A percentile compares a stretch with the other conserved stretches of the same genome.
These are phyloP conservation scores for Metschnikowia amazonensis DNA, from an alignment of 805 yeast genomes.

Conservation along the genomic window DNA sequence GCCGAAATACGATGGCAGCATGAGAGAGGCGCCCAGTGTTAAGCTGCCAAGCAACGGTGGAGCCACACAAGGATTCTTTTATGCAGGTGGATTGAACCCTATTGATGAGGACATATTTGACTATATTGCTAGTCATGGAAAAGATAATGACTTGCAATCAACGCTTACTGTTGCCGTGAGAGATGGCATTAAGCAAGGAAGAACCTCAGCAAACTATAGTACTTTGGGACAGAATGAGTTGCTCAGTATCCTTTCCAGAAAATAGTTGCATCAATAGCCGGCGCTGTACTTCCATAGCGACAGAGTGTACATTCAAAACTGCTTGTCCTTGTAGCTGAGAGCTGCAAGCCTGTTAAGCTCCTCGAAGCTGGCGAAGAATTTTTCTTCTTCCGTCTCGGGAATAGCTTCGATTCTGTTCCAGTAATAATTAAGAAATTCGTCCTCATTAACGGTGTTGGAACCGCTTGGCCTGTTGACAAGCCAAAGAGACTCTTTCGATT, in stretches of 20 bases:
- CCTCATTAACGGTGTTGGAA: conserved; percentile 33
- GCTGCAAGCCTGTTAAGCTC: conserved; percentile 55
- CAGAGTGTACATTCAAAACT: conserved; percentile 21
- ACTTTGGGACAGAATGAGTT: conserved; percentile 70
- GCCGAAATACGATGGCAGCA: neutral
- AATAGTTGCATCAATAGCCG: neutral
- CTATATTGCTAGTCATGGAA: conserved; percentile 42
- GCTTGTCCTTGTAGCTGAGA: conserved; percentile 48
- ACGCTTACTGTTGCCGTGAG: conserved; percentile 56
- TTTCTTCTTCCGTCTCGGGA: conserved; percentile 42
- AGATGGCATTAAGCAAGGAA: conserved; percentile 41
- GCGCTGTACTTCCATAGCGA: neutral
- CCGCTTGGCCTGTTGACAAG: conserved; percentile 49
- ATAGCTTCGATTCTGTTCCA: conserved; percentile 47
- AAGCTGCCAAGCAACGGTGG: conserved; percentile 10
- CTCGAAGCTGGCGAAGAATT: conserved; percentile 42
- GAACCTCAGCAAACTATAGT: conserved; percentile 59
- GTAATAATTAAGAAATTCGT: conserved; percentile 41
- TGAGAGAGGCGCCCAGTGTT: conserved; percentile 1
- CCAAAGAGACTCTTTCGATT: conserved; percentile 80
- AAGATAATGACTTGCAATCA: conserved; percentile 36
- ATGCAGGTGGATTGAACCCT: conserved; percentile 64
- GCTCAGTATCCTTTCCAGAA: conserved; percentile 45
- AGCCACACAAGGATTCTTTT: conserved; percentile 25
- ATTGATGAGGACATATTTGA: conserved; percentile 67